Base-by-base conservation (phyloP, 768 basidiomycete genomes). In the Crassisporium funariophilum region DNA sequence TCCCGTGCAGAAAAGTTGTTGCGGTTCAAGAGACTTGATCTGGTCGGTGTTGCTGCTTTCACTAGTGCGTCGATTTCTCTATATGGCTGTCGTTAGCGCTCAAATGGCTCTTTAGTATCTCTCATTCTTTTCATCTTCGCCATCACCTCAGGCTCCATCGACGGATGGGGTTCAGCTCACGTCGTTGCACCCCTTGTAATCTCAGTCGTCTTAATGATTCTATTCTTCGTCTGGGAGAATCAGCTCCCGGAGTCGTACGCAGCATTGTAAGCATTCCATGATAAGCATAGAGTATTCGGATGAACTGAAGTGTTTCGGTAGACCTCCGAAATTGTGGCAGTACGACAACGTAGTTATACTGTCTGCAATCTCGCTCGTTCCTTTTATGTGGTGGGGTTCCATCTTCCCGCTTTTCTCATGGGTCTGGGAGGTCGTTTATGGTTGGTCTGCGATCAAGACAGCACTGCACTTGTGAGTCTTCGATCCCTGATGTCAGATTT, bases 181-280 rank as follows among this genome's bases (percentile, higher is more conserved):
- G 76, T 81, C 45, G 58, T 82, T 39, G 66, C 62, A 4, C 73
- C 77, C 0, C 62, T 84, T 29, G 57, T 78, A 8, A 53, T 81
- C 24, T 74, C 79, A 4, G 56, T 78, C 47, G 24, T 72, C 7
- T 49, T 76, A 9, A 55, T 63, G 27, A 52, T 61, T 20, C 60
- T 43, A 1, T 84, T 84, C 66, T 77, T 83, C 61, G 62, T 70
- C 41, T 82, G 74, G 71, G 79, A 83, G 52, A 60, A 69, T 7
- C 35, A 53, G 0, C 57, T 78, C 11, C 73, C 72, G 2, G 52
- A 55, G 12, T 61, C 74, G 10, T 58, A 55, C 4, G 78, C 81
- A 9, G 70, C 73, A 4, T 57, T 77, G 74, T 75, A 53, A 34
- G 71, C 55, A 49, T 31, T 21, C 29, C 20, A 31, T 22, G 41